Evolutionary conservation across 2,329 filamentous ascomycete genomes (phyloP), one percentile per base, ranked within the genome.

Genomic region (Lomentospora prolificans): DNA sequence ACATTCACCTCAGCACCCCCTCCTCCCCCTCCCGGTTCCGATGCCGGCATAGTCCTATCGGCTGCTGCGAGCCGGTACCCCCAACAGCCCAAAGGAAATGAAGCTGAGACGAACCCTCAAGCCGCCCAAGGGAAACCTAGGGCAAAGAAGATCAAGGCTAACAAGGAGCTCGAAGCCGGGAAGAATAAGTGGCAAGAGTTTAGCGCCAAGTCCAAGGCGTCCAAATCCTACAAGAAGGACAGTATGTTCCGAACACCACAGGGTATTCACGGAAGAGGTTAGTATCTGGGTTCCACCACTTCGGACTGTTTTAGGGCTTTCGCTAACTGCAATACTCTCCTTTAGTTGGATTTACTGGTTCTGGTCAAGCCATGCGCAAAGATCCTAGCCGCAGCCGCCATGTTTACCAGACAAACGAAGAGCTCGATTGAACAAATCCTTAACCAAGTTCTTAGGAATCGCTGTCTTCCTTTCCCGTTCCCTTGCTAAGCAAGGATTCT

Each of bases 161-260:
- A 86, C 59, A 94, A 91, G 69, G 89, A 95, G 67, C 79, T 97
- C 24, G 92, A 97, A 73, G 88, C 85, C 60, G 86, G 87, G 65
- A 95, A 96, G 76, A 88, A 75, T 65, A 96, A 94, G 67, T 99
- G 94, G 94, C 87, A 96, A 67, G 89, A 95, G 60, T 99, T 96
- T 70, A 87, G 84, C 61, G 77, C 79, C 65, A 96, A 95, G 69
- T 80, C 78, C 50, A 91, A 89, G 66, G 75, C 76, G 61, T 30
- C 24, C 2, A 86, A 86, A 68, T 61, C 72, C 3, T 71, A 73
- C 44, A 92, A 92, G 74, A 96, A 96, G 72, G 89, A 96, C 51
- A 95, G 90, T 77, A 96, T 96, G 91, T 96, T 96, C 69, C 85
- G 91, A 50, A 96, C 91, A 2, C 90, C 90, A 0, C 90, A 95